Percentiles rank a stretch among this genome's conserved stretches.
Conservation (phyloP, 495 filamentous ascomycete species). For the Neurospora sp. region DNA sequence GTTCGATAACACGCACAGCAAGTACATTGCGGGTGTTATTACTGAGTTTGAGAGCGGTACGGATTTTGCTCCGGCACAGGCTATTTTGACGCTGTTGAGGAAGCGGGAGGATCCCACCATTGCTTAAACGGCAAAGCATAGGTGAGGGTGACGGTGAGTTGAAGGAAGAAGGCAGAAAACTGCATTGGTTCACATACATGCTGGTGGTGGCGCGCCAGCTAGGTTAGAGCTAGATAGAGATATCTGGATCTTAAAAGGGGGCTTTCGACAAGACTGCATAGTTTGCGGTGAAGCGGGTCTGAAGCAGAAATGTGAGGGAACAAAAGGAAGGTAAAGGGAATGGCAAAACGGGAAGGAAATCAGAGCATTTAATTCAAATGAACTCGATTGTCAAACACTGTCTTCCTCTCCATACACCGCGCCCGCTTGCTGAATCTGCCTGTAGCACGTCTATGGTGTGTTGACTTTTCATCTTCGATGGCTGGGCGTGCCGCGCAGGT, state of each 20-base stretch:
- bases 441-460: neutral
- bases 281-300: neutral
- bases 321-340: neutral
- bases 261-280: neutral
- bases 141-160: neutral
- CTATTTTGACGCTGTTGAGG: constrained; percentile 49
- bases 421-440: neutral
- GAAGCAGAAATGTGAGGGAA: neutral
- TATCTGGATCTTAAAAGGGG: neutral
- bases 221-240: neutral
- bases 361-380: neutral
- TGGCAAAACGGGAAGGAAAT: neutral
- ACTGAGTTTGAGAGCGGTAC: constrained; percentile 58
- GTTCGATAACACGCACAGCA: constrained; percentile 90
- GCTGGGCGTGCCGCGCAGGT: neutral
- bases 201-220: neutral
- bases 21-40: constrained; percentile 78
- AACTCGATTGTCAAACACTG: neutral
- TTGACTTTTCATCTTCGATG: neutral
- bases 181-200: neutral
- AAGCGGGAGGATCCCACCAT: constrained; percentile 40
- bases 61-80: constrained; percentile 75
- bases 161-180: neutral
- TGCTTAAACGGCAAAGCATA: constrained; percentile 10
- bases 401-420: neutral